Conservation (phyloP, 1,284 basidiomycete species). For the Ceratobasidium papillatum region DNA sequence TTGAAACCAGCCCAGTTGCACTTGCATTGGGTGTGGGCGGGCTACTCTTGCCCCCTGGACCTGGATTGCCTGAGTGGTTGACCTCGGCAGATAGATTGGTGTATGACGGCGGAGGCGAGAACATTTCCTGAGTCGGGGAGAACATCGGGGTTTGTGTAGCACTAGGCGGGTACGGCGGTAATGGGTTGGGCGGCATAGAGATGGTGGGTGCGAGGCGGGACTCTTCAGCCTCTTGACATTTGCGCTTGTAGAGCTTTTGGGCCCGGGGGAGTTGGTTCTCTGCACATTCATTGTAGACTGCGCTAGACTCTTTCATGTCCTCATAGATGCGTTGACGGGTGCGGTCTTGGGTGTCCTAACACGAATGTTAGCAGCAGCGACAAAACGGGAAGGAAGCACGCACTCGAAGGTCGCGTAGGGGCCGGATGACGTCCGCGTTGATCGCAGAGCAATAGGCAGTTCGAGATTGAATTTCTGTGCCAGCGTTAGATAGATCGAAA, state of each 20-base stretch:
- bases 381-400: slow-evolving; percentile 42
- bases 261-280: slow-evolving; percentile 78
- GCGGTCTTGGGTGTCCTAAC: slow-evolving; percentile 83
- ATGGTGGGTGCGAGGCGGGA: slow-evolving; percentile 24
- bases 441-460: slow-evolving; percentile 78
- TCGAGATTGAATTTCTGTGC: slow-evolving; percentile 79
- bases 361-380: slow-evolving; percentile 36
- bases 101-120: slow-evolving; percentile 45
- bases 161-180: not conserved
- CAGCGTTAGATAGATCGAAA: slow-evolving; percentile 16
- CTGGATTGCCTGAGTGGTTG: slow-evolving; percentile 31
- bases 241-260: slow-evolving; percentile 78
- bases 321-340: slow-evolving; percentile 90
- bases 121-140: slow-evolving; percentile 42
- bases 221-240: slow-evolving; percentile 86
- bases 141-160: slow-evolving; percentile 1
- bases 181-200: slow-evolving; percentile 10
- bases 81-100: slow-evolving; percentile 55
- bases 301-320: slow-evolving; percentile 78
- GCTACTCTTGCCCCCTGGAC: slow-evolving; percentile 10
- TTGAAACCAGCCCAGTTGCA: slow-evolving; percentile 47
- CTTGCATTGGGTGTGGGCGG: slow-evolving; percentile 33
- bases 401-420: slow-evolving; percentile 73
- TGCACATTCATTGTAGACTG: slow-evolving; percentile 79
- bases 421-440: slow-evolving; percentile 73